Evolutionary conservation across 2,329 filamentous ascomycete species (phyloP).

Genomic region (Microsporum ferrugineum): DNA sequence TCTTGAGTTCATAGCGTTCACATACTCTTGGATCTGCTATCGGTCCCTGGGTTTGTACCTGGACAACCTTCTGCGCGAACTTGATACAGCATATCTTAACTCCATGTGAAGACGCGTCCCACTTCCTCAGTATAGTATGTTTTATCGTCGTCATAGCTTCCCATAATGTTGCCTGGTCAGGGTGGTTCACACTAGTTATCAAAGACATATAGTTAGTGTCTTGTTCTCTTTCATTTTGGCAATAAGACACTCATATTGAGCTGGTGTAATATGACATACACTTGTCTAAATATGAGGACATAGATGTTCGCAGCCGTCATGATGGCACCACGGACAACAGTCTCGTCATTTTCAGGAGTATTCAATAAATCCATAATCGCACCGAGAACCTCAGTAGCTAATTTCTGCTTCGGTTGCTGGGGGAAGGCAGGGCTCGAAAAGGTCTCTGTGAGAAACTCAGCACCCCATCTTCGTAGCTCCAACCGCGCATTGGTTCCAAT

Average conservation of each 20-base stretch:
- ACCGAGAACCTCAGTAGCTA: constrained; percentile 66
- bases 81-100: constrained; percentile 93
- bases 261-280: constrained; percentile 52
- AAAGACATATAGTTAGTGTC: background rate
- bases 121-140: constrained; percentile 72
- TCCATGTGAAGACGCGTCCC: constrained; percentile 66
- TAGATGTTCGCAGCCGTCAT: constrained; percentile 89
- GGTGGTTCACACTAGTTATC: constrained; percentile 63
- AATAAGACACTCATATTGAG: background rate
- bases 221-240: background rate
- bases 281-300: constrained; percentile 80
- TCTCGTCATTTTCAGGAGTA: constrained; percentile 60
- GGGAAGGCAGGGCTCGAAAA: constrained; percentile 84
- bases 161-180: constrained; percentile 72
- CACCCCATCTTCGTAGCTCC: constrained; percentile 86
- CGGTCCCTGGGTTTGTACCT: constrained; percentile 77
- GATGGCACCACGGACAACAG: constrained; percentile 74
- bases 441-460: constrained; percentile 89
- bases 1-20: constrained; percentile 13
- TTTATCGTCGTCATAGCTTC: constrained; percentile 82
- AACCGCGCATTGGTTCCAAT: constrained; percentile 63
- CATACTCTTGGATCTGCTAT: constrained; percentile 72
- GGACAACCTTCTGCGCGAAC: constrained; percentile 84
- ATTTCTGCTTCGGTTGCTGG: constrained; percentile 64
- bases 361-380: constrained; percentile 61